Percentiles rank a stretch among this genome's conserved stretches.
Conservation (phyloP, 768 basidiomycete species). For the Nidularia sp. region DNA sequence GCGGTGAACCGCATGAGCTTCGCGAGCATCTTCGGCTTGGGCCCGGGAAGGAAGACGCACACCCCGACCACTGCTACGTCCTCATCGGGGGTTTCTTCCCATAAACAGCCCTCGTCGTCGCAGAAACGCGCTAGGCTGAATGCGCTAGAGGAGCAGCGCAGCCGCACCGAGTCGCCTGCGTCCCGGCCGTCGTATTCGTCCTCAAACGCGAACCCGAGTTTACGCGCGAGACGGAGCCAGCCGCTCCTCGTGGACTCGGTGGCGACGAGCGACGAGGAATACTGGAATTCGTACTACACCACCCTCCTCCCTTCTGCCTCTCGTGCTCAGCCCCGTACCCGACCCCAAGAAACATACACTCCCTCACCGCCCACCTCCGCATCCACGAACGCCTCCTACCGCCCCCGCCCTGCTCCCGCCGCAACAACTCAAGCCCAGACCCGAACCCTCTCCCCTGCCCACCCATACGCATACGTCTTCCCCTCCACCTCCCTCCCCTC, state of each 20-base stretch:
- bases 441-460: constrained; percentile 5
- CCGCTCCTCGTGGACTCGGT: constrained; percentile 13
- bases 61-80: not conserved
- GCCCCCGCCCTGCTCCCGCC: not conserved
- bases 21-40: constrained; percentile 49
- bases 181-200: not conserved
- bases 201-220: not conserved
- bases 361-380: constrained; percentile 8
- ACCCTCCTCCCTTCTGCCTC: constrained; percentile 18
- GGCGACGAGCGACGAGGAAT: constrained; percentile 33
- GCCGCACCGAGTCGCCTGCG: not conserved
- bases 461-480: constrained; percentile 8
- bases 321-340: not conserved
- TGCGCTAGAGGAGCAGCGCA: not conserved
- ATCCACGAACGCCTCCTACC: not conserved
- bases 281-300: constrained; percentile 49
- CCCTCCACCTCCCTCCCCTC: constrained; percentile 9
- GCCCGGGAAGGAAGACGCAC: not conserved
- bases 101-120: not conserved
- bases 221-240: not conserved
- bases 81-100: too few relatives aligned
- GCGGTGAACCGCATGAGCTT: constrained; percentile 46
- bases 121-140: not conserved
- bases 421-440: too few relatives aligned
- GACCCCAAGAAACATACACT: constrained; percentile 3